Evolutionary conservation across 1,139 yeast species (phyloP).

Genomic region (Zygosaccharomyces sapae): DNA sequence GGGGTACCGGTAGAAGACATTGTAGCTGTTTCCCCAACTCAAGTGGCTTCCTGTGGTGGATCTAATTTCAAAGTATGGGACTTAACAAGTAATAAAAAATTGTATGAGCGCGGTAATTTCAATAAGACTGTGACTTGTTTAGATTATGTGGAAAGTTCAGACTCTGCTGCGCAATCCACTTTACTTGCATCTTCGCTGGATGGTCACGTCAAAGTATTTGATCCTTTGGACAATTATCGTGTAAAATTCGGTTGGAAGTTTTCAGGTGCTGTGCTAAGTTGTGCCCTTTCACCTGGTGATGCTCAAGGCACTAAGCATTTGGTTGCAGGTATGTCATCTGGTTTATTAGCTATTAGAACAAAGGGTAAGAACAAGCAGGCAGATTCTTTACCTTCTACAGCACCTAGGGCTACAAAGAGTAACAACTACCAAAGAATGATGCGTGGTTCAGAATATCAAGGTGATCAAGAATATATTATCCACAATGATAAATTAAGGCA

Average conservation of each 20-base stretch:
- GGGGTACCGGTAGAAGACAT: conserved; percentile 82
- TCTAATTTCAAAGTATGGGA: conserved; percentile 90
- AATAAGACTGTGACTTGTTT: conserved; percentile 90
- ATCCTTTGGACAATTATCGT: conserved; percentile 72
- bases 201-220: conserved; percentile 95
- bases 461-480: conserved; percentile 78
- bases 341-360: conserved; percentile 82
- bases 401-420: conserved; percentile 30
- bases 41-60: conserved; percentile 81
- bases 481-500: conserved; percentile 52
- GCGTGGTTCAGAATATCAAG: conserved; percentile 86
- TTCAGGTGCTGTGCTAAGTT: conserved; percentile 84
- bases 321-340: conserved; percentile 91
- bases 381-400: conserved; percentile 42
- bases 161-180: conserved; percentile 59
- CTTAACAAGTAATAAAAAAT: conserved; percentile 57
- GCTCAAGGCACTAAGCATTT: conserved; percentile 57
- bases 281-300: conserved; percentile 83
- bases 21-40: conserved; percentile 75
- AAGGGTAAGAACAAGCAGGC: conserved; percentile 67
- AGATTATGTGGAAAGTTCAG: conserved; percentile 45
- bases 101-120: conserved; percentile 52
- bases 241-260: conserved; percentile 97
- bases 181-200: conserved; percentile 90
- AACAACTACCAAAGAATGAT: conserved; percentile 66